phyloP scores from a whole-genome alignment of 1,139 yeast genomes.

The Taiozyma onychis region DNA sequence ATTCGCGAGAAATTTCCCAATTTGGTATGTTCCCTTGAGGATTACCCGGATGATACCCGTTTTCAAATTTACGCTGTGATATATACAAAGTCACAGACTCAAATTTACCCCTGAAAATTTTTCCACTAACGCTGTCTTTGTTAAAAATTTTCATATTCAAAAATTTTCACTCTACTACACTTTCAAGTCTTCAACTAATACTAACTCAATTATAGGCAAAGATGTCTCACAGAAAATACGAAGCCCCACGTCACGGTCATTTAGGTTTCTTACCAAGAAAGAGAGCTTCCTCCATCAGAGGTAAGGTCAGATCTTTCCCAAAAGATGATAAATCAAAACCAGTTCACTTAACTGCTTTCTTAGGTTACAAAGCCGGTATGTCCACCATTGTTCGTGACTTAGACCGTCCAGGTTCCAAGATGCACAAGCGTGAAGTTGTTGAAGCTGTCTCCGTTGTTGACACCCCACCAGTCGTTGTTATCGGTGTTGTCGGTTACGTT shows the following conservation, averaged over 20 bases:
- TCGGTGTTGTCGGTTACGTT: constrained; percentile 99
- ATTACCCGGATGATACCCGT: not conserved
- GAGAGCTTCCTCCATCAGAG: constrained; percentile 99
- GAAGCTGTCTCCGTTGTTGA: constrained; percentile 99
- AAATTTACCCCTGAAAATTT: not conserved
- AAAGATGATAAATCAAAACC: constrained; percentile 98
- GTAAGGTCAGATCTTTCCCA: constrained; percentile 99
- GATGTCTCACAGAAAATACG: constrained; percentile 99
- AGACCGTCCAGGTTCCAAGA: constrained; percentile 99
- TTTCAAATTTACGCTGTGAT: not conserved
- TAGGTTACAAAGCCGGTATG: constrained; percentile 99
- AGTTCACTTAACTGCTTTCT: constrained; percentile 98
- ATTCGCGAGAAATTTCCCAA: not conserved
- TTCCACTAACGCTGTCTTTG: not conserved
- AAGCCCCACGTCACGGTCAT: constrained; percentile 99
- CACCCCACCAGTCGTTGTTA: constrained; percentile 98
- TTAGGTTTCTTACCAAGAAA: constrained; percentile 99
- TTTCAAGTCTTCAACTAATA: constrained; percentile 5
- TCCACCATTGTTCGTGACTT: constrained; percentile 99
- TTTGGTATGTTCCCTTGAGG: not conserved
- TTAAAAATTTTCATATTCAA: constrained; percentile 8
- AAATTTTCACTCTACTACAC: constrained; percentile 13
- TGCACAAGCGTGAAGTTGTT: constrained; percentile 99
- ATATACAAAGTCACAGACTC: not conserved
- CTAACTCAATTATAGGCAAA: constrained; percentile 13